Base-by-base conservation (phyloP, 1,284 basidiomycete genomes). In the Melampsora occidentalis region DNA sequence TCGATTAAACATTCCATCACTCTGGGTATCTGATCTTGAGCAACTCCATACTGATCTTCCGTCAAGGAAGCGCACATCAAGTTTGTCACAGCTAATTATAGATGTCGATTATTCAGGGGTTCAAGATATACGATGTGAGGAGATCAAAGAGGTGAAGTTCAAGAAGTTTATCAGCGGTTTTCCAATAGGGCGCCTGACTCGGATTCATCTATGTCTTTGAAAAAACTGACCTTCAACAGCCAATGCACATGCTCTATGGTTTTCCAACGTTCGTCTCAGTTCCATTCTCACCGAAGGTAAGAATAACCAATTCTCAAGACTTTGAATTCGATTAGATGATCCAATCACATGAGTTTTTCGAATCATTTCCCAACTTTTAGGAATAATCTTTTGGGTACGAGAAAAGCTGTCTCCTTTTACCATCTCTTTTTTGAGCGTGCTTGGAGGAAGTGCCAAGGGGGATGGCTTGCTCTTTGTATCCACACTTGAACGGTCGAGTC, bases 21-120 rank as follows among this genome's bases (percentile, higher is more conserved):
- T 71, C 88, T 88, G 0, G 92, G 90, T 33, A 92, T 91, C 81
- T 93, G 91, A 6, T 90, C 86, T 81, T 94, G 92, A 7, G 92
- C 90, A 64, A 90, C 87, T 14, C 92, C 92, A 80, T 90, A 93
- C 33, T 87, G 85, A 83, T 94, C 92, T 82, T 93, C 92, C 1
- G 85, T 85, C 42, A 93, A 83, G 6, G 92, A 93, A 1, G 88
- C 87, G 76, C 89, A 89, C 5, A 87, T 85, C n/a, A 93, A 84
- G 66, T 87, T 86, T 0, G 89, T 87, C 1, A 94, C 84, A 6
- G 88, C 92, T 93, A 80, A 2, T 14, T 3, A 7, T 22, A 59
- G 28, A n/a, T 59, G 22, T 59, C 9, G 22, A 31, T n/a, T 10
- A 59, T 22, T 10, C 9, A n/a, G 22, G 22, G 10, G 28, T 22